Conservation (phyloP, 208 protist genomes). For the Trypanosoma theileri region DNA sequence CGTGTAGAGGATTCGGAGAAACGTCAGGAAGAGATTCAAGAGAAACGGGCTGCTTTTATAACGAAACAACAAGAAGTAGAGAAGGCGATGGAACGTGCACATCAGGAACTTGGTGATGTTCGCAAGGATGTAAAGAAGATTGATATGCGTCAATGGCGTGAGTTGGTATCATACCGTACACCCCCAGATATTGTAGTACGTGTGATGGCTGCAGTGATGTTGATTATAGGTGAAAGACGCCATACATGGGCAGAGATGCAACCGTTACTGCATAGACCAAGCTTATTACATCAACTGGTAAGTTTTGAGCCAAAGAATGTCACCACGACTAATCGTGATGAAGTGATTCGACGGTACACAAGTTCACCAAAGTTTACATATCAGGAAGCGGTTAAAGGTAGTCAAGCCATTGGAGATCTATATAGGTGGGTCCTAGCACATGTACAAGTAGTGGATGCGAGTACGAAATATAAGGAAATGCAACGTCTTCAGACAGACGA, state of each 20-base stretch:
- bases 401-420: conserved; percentile 47
- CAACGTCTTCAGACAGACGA: conserved; percentile 7
- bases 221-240: conserved; percentile 43
- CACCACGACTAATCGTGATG: conserved; percentile 13
- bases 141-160: conserved; percentile 41
- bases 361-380: conserved; percentile 44
- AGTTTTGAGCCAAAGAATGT: conserved; percentile 42
- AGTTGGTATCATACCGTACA: conserved; percentile 68
- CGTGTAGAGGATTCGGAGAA: conserved; percentile 6
- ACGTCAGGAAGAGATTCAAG: conserved; percentile 21
- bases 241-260: conserved; percentile 46
- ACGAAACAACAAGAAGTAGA: conserved; percentile 25
- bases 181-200: conserved; percentile 63
- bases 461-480: conserved; percentile 11
- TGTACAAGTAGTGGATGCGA: conserved; percentile 37
- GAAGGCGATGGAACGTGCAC: conserved; percentile 23
- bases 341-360: conserved; percentile 40
- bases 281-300: conserved; percentile 45
- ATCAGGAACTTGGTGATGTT: conserved; percentile 40
- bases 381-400: conserved; percentile 55
- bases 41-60: conserved; percentile 28
- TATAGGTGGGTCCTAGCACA: conserved; percentile 62
- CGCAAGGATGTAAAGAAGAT: conserved; percentile 48
- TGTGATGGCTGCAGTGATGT: conserved; percentile 67
- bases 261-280: conserved; percentile 34